Evolutionary conservation across 495 filamentous ascomycete species (phyloP).

Genomic region (Eremomyces bilateralis): DNA sequence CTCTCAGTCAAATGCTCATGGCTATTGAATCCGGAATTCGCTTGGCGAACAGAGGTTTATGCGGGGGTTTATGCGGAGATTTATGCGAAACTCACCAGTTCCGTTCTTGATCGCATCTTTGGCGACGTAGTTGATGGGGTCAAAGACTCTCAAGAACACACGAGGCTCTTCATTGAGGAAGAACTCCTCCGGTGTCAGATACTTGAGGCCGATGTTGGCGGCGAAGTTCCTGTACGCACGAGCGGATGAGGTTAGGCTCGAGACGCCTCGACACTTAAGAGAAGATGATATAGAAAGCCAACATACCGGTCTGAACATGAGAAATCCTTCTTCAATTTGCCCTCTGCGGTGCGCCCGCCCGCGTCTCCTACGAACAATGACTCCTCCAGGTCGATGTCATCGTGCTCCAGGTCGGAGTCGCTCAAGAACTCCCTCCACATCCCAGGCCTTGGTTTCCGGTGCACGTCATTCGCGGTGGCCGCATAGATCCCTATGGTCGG

Average conservation of each 20-base stretch:
- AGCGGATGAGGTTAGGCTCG: slow-evolving; percentile 6
- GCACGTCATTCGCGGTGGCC: slow-evolving; percentile 56
- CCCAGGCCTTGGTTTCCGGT: slow-evolving; percentile 65
- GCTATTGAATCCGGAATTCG: background rate
- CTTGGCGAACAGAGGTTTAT: background rate
- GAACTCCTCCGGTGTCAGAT: slow-evolving; percentile 77
- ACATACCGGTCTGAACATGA: slow-evolving; percentile 59
- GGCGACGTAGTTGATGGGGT: slow-evolving; percentile 32
- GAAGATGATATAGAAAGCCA: slow-evolving; percentile 1
- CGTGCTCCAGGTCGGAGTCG: slow-evolving; percentile 40
- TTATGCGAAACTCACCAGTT: background rate
- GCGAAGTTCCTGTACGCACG: slow-evolving; percentile 62
- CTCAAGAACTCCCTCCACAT: slow-evolving; percentile 77
- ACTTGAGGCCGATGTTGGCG: slow-evolving; percentile 55
- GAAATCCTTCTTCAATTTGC: slow-evolving; percentile 28
- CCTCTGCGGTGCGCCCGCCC: slow-evolving; percentile 29
- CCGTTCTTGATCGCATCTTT: slow-evolving; percentile 5
- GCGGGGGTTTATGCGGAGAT: no score
- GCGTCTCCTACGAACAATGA: slow-evolving; percentile 89
- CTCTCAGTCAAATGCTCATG: slow-evolving; percentile 1
- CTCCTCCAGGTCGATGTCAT: slow-evolving; percentile 30
- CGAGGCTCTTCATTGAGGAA: slow-evolving; percentile 45
- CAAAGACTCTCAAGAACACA: slow-evolving; percentile 43
- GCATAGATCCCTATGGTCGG: slow-evolving; percentile 70
- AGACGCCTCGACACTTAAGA: slow-evolving; percentile 2